These are phyloP conservation scores for Chlamydomonas asymmetrica DNA, from an alignment of 139 green algal species.

Conservation along the genomic window DNA sequence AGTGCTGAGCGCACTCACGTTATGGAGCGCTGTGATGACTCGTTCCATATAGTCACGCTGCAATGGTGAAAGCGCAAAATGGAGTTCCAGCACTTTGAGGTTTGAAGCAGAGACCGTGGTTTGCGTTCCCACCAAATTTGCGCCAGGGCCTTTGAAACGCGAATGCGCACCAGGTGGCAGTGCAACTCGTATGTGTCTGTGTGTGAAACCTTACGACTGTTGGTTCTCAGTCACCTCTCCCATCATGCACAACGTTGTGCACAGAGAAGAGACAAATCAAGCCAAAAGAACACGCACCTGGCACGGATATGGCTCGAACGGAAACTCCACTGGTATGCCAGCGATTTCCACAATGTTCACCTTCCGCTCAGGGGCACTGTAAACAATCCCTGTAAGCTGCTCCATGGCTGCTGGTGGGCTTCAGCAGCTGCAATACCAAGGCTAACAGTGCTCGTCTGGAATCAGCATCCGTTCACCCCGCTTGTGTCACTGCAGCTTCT, in stretches of 20 bases:
- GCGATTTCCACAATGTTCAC: conserved; percentile 39
- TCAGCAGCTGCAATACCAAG: too few species aligned
- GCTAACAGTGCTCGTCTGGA: too few species aligned
- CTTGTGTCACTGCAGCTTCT: too few species aligned
- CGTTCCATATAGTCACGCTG: conserved; percentile 88
- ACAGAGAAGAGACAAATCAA: too few species aligned
- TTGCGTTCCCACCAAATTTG: too few species aligned
- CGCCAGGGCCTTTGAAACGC: background rate
- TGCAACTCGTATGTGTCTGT: background rate
- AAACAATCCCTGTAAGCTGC: conserved; percentile 8
- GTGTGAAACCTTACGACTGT: background rate
- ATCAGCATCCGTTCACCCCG: too few species aligned
- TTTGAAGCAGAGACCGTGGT: background rate
- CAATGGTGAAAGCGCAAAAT: conserved; percentile 1
- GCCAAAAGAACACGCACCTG: conserved; percentile 57
- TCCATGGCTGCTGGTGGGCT: too few species aligned
- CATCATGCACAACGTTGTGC: too few species aligned
- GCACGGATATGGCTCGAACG: conserved; percentile 83
- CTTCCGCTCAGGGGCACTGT: conserved; percentile 14
- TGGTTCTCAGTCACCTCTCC: too few species aligned
- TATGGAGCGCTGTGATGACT: conserved; percentile 88
- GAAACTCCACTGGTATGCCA: conserved; percentile 80
- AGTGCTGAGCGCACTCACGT: conserved; percentile 42
- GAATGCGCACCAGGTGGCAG: background rate
- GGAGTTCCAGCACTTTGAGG: background rate